phyloP scores from a whole-genome alignment of 192 early-diverging fungal species.

The Coemansia sp. region DNA sequence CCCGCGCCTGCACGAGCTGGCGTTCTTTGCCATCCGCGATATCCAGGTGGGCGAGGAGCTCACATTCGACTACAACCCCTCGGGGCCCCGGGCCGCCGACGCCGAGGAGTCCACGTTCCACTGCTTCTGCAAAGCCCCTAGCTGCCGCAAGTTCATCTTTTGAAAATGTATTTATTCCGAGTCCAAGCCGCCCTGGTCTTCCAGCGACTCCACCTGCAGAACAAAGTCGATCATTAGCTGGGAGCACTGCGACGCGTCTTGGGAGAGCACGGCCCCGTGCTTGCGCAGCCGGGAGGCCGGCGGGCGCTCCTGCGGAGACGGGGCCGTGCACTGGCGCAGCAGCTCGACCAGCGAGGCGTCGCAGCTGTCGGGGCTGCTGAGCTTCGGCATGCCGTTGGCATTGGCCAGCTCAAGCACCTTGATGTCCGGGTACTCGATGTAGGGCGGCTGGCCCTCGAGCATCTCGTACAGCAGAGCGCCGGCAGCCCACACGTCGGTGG shows the following conservation, averaged over 20 bases:
- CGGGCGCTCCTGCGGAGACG: constrained; percentile 25
- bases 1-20: constrained; percentile 73
- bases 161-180: neutral
- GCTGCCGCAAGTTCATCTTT: constrained; percentile 27
- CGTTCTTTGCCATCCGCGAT: constrained; percentile 82
- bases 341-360: constrained; percentile 32
- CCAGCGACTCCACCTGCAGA: constrained; percentile 44
- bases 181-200: constrained; percentile 29
- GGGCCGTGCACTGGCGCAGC: constrained; percentile 35
- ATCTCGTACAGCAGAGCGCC: constrained; percentile 53
- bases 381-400: constrained; percentile 44
- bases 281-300: constrained; percentile 45
- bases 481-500: constrained; percentile 52
- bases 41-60: constrained; percentile 77
- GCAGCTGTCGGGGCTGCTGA: constrained; percentile 20
- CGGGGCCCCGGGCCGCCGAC: neutral
- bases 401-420: constrained; percentile 53
- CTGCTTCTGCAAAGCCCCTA: constrained; percentile 23
- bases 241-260: constrained; percentile 32
- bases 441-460: constrained; percentile 55
- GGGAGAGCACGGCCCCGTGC: constrained; percentile 33
- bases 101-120: constrained; percentile 14
- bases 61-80: constrained; percentile 95
- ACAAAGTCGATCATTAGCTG: constrained; percentile 52
- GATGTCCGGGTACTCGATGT: constrained; percentile 54